These are phyloP conservation scores for Pestalotiopsis sp. DNA, from an alignment of 2,329 filamentous ascomycete species.

Conservation along the genomic window DNA sequence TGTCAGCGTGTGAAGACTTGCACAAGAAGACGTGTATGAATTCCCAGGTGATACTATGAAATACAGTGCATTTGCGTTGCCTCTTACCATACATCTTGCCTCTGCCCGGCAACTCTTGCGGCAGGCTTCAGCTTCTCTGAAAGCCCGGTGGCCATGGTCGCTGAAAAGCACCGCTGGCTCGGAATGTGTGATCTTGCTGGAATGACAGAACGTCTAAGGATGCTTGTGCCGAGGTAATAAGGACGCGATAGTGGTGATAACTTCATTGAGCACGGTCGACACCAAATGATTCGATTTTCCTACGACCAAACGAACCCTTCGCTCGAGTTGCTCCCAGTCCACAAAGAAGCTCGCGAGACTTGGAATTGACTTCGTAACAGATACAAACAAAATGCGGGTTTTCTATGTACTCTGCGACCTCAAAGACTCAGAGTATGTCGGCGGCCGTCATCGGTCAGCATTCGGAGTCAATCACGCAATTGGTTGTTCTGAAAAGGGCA, in stretches of 20 bases:
- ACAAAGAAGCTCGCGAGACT: background rate
- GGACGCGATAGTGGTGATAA: slow-evolving; percentile 14
- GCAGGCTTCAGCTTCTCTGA: slow-evolving; percentile 52
- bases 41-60: background rate
- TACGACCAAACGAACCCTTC: background rate
- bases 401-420: background rate
- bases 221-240: background rate
- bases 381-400: background rate
- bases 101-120: slow-evolving; percentile 48
- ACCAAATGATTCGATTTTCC: background rate
- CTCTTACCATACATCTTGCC: slow-evolving; percentile 53
- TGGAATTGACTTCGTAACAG: background rate
- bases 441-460: slow-evolving; percentile 1
- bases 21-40: background rate
- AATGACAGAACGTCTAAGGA: background rate
- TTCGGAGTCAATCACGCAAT: slow-evolving; percentile 4
- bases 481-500: background rate
- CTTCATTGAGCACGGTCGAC: slow-evolving; percentile 19
- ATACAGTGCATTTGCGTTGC: background rate
- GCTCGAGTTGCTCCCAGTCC: background rate
- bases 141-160: slow-evolving; percentile 39
- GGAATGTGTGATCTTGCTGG: background rate
- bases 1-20: slow-evolving; percentile 49
- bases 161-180: slow-evolving; percentile 24
- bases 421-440: background rate